phyloP scores from a whole-genome alignment of 2,329 filamentous ascomycete genomes.

The Pseudohalonectria lignicola region DNA sequence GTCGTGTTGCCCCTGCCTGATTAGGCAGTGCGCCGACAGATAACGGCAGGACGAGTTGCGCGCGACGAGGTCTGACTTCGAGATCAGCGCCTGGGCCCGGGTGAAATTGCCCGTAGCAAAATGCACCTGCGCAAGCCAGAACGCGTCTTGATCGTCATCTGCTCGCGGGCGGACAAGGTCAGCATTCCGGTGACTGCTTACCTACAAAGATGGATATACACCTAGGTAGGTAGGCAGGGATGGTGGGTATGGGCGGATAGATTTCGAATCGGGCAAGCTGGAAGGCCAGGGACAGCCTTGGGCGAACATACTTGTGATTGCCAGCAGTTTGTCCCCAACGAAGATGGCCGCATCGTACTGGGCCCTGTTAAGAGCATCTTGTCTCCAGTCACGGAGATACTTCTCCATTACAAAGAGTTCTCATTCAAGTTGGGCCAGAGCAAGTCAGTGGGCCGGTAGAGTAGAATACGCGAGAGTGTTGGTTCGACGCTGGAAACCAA shows the following conservation, averaged over 20 bases:
- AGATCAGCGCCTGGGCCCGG: slow-evolving; percentile 76
- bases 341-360: slow-evolving; percentile 96
- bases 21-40: slow-evolving; percentile 84
- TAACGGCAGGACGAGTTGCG: slow-evolving; percentile 84
- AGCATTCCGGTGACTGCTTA: no score
- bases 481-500: no score
- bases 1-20: slow-evolving; percentile 83
- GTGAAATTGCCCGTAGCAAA: slow-evolving; percentile 94
- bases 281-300: not conserved
- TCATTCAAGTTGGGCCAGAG: no score
- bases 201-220: no score
- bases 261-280: no score
- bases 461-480: no score
- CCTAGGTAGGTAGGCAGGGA: no score
- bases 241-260: no score
- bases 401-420: slow-evolving; percentile 61
- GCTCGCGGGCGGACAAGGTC: not conserved
- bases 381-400: slow-evolving; percentile 87
- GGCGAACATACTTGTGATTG: slow-evolving; percentile 67
- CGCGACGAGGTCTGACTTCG: slow-evolving; percentile 69
- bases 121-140: slow-evolving; percentile 97
- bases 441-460: no score
- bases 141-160: slow-evolving; percentile 92
- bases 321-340: slow-evolving; percentile 92
- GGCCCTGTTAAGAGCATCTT: slow-evolving; percentile 89